Conservation (phyloP, 768 basidiomycete species). For the Krasilnikovozyma curviuscula region DNA sequence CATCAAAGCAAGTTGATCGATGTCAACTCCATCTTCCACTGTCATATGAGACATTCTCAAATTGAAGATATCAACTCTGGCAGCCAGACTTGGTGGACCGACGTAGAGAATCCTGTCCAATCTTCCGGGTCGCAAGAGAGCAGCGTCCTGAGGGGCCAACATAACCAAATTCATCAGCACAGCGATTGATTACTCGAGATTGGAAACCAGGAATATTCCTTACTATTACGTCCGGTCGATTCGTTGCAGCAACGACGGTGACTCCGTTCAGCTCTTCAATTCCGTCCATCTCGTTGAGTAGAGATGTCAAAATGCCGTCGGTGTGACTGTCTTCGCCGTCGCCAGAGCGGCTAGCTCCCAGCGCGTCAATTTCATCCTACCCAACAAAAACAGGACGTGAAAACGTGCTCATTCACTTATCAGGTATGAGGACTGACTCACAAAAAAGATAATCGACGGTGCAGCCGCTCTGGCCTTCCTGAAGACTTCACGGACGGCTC, state of each 20-base stretch:
- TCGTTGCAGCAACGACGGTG: slow-evolving; percentile 90
- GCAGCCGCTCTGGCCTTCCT: slow-evolving; percentile 82
- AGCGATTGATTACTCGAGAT: background rate
- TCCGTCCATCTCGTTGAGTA: slow-evolving; percentile 97
- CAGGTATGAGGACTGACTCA: slow-evolving; percentile 29
- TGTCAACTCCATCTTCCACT: slow-evolving; percentile 47
- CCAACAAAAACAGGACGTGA: background rate
- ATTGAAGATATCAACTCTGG: slow-evolving; percentile 63
- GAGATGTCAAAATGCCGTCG: slow-evolving; percentile 76
- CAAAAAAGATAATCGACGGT: slow-evolving; percentile 92
- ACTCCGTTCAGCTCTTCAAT: slow-evolving; percentile 86
- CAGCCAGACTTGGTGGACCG: slow-evolving; percentile 64
- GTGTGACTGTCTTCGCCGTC: slow-evolving; percentile 40
- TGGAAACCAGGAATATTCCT: slow-evolving; percentile 26
- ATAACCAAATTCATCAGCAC: background rate
- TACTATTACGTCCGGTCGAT: slow-evolving; percentile 78
- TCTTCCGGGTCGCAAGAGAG: slow-evolving; percentile 82
- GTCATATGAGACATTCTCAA: slow-evolving; percentile 66
- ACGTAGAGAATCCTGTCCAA: slow-evolving; percentile 87
- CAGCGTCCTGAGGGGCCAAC: slow-evolving; percentile 49
- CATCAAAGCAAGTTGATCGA: slow-evolving; percentile 46
- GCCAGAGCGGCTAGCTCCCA: slow-evolving; percentile 55
- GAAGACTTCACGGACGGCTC: slow-evolving; percentile 85
- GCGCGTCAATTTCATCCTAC: slow-evolving; percentile 92
- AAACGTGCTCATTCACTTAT: background rate